Base-by-base conservation (phyloP, 2,329 filamentous ascomycete genomes). In the Ceratocystis harringtonii region DNA sequence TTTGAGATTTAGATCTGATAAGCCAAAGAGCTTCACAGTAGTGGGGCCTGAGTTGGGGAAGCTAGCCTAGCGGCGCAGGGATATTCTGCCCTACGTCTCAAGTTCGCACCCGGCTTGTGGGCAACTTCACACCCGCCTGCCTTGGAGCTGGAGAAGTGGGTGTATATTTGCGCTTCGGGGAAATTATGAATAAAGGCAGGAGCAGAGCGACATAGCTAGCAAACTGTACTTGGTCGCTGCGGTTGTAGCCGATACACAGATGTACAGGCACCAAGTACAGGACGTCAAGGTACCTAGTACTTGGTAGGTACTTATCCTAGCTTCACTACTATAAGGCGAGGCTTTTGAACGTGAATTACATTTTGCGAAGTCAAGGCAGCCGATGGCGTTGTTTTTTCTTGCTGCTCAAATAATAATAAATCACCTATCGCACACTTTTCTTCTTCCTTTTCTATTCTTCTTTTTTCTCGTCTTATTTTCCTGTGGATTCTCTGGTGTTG, bases 1-100 rank as follows among this genome's bases (percentile, higher is more conserved):
- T 65, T 52, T 17, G 15, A 50, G 19, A 61, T 61, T 65, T 50
- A 25, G 63, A 65, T 65, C 63, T 65, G 63, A 65, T 65, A 65
- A 65, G 50, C 45, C 63, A 61, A 41, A 43, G 41, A 12, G 30
- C 61, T 50, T 32, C 45, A 62, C 10, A 45, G 17, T n/a, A 48
- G 61, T 48, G 43, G 61, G 43, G 28, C 30, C 36, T 41, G 55
- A n/a, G 15, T 57, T 32, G 52, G 52, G 52, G 22, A 28, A 32
- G 22, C 52, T 57, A 32, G 28, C 52, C 28, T 58, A 15, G 55
- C 32, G 36, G 19, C n/a, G 55, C 55, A 58, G 55, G 55, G 55
- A 58, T 58, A 30, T 3, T n/a, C 28, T 28, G 55, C 6, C 28
- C 36, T 12, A 15, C 36, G 12, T 41, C 36, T 0, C 28, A 58